A percentile compares a stretch with the other conserved stretches of the same genome.
phyloP scores from a whole-genome alignment of 495 filamentous ascomycete species.

The Penicillium pulvis region DNA sequence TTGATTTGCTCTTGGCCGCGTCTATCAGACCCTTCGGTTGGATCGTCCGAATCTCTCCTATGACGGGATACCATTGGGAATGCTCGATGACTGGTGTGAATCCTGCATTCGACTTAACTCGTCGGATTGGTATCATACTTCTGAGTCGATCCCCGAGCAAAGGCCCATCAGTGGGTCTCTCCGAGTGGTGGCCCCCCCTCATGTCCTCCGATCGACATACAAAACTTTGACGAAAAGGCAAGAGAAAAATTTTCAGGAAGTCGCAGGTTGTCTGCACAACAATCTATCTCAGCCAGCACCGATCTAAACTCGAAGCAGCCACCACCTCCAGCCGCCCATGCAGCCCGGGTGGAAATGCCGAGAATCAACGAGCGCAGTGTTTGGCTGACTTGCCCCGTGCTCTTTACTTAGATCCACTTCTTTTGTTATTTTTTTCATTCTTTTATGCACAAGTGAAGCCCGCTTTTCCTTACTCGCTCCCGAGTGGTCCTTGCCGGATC shows the following conservation, averaged over 20 bases:
- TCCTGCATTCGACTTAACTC: constrained; percentile 13
- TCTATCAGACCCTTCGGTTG: constrained; percentile 18
- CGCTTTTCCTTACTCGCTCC: neutral
- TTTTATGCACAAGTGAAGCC: neutral
- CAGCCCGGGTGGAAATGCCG: constrained; percentile 32
- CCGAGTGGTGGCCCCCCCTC: neutral
- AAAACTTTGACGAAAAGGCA: neutral
- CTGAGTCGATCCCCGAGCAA: constrained; percentile 21
- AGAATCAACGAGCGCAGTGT: constrained; percentile 6
- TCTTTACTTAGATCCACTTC: constrained; percentile 19
- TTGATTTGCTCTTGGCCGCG: constrained; percentile 3
- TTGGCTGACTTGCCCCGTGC: constrained; percentile 26
- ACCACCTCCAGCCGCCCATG: constrained; percentile 19
- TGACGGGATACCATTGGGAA: constrained; percentile 7
- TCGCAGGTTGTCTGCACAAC: neutral
- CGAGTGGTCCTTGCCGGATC: neutral
- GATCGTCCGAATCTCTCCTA: constrained; percentile 9
- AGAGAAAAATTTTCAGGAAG: neutral
- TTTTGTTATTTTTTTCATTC: constrained; percentile 17
- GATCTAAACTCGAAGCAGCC: constrained; percentile 13
- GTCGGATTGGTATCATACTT: constrained; percentile 18
- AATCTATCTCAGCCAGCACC: neutral
- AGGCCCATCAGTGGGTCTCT: constrained; percentile 12
- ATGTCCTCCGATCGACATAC: constrained; percentile 5
- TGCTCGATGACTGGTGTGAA: constrained; percentile 9